Evolutionary conservation across 2,329 filamentous ascomycete genomes (phyloP).

Genomic region (Epichloe scottii): DNA sequence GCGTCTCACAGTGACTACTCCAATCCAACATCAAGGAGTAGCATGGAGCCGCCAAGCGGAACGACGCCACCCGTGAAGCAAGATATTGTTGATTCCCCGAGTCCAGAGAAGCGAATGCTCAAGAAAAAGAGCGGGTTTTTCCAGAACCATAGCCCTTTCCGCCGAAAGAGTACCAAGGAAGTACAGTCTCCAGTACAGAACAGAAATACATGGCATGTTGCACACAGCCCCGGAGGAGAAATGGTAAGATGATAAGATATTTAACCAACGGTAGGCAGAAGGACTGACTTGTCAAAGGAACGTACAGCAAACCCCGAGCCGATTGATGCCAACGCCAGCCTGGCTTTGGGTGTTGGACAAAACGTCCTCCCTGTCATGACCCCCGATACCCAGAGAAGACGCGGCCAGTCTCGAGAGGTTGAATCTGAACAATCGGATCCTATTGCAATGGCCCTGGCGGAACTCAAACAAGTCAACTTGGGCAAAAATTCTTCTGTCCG

Average conservation of each 20-base stretch:
- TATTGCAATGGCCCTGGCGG: constrained; percentile 82
- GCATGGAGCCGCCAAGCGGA: constrained; percentile 64
- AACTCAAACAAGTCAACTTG: constrained; percentile 70
- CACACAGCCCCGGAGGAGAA: constrained; percentile 12
- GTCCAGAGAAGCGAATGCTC: constrained; percentile 52
- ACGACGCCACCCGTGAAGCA: constrained; percentile 65
- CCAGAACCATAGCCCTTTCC: constrained; percentile 83
- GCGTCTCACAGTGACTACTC: constrained; percentile 88
- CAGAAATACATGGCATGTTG: constrained; percentile 48
- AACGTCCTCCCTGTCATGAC: constrained; percentile 91
- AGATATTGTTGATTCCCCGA: constrained; percentile 31
- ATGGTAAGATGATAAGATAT: constrained; percentile 1
- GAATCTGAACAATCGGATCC: constrained; percentile 61
- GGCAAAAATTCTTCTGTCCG: constrained; percentile 68
- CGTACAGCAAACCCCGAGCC: constrained; percentile 60
- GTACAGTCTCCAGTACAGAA: constrained; percentile 27
- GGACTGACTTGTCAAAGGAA: constrained; percentile 18
- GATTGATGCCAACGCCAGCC: constrained; percentile 81
- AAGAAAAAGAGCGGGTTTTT: constrained; percentile 79
- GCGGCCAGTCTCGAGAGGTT: constrained; percentile 18
- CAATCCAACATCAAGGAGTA: constrained; percentile 78
- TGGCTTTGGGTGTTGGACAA: constrained; percentile 87
- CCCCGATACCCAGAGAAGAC: constrained; percentile 45
- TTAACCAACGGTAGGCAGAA: background rate
- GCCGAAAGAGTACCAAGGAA: constrained; percentile 81